Percentiles rank a stretch among this genome's conserved stretches.
Conservation (phyloP, 768 basidiomycete species). For the Hericium rajendrae region DNA sequence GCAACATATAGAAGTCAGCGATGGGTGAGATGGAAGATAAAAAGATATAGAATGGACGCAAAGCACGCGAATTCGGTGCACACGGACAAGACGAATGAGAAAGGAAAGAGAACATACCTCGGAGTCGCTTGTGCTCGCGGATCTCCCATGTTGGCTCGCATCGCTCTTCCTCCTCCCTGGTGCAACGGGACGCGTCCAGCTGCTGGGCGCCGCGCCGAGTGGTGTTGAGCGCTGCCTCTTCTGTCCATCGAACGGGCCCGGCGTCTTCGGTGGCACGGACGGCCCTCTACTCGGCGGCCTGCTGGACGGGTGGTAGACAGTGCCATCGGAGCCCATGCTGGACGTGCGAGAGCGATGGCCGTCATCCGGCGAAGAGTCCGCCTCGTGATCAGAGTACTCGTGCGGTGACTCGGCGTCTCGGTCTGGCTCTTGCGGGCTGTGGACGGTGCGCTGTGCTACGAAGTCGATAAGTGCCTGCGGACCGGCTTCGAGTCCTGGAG, state of each 20-base stretch:
- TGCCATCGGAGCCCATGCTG: slow-evolving; percentile 44
- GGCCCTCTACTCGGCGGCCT: slow-evolving; percentile 32
- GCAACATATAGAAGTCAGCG: background rate
- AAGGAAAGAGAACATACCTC: slow-evolving; percentile 41
- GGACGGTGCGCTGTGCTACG: slow-evolving; percentile 35
- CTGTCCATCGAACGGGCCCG: slow-evolving; percentile 54
- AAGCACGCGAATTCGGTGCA: no score
- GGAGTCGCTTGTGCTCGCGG: slow-evolving; percentile 46
- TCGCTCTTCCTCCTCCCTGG: slow-evolving; percentile 64
- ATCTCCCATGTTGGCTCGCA: slow-evolving; percentile 43
- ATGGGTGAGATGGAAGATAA: background rate
- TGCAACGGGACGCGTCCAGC: slow-evolving; percentile 64
- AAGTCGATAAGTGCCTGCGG: slow-evolving; percentile 54
- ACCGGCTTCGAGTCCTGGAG: slow-evolving; percentile 59
- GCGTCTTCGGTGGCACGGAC: slow-evolving; percentile 46
- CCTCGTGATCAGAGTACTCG: slow-evolving; percentile 33
- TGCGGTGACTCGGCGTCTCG: background rate
- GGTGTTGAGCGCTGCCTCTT: slow-evolving; percentile 66
- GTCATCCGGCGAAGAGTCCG: slow-evolving; percentile 16
- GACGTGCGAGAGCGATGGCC: slow-evolving; percentile 39
- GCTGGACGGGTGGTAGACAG: slow-evolving; percentile 15
- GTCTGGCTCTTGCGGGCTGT: slow-evolving; percentile 1
- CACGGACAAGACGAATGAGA: background rate
- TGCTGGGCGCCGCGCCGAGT: slow-evolving; percentile 54
- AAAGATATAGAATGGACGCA: background rate